Conservation (phyloP, 139 green algal species). For the Pycnococcus provasolii region DNA sequence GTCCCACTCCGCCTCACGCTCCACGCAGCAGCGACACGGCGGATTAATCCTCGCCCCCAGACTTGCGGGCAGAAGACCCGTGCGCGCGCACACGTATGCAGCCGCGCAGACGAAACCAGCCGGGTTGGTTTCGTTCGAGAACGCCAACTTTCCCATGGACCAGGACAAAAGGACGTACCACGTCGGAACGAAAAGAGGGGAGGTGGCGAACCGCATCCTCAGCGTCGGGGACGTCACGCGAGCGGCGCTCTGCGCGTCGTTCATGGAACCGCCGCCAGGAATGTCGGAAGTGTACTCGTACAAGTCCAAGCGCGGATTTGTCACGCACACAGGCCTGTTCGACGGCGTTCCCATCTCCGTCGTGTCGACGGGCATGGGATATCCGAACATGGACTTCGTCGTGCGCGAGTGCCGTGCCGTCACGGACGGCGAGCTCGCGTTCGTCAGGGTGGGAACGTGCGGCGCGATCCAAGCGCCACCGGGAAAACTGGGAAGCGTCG, state of each 20-base stretch:
- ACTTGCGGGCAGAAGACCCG: too few relatives aligned
- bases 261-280: conserved; percentile 38
- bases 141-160: conserved; percentile 65
- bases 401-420: conserved; percentile 46
- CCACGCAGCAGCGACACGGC: too few relatives aligned
- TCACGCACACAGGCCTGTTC: conserved; percentile 59
- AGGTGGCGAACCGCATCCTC: conserved; percentile 60
- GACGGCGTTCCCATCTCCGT: conserved; percentile 48
- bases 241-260: conserved; percentile 42
- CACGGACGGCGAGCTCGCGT: conserved; percentile 47
- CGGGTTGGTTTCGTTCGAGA: conserved; percentile 8
- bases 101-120: background rate
- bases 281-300: conserved; percentile 36
- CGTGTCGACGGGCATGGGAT: conserved; percentile 58
- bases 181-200: conserved; percentile 44
- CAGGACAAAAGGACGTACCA: conserved; percentile 57
- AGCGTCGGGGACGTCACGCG: conserved; percentile 49
- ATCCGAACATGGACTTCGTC: conserved; percentile 59
- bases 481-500: conserved; percentile 45
- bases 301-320: conserved; percentile 53
- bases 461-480: conserved; percentile 45
- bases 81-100: too few relatives aligned
- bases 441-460: conserved; percentile 63
- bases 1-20: too few relatives aligned
- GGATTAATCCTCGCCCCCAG: too few relatives aligned